Evolutionary conservation across 495 filamentous ascomycete genomes (phyloP).

Genomic region (Lasiosphaeria ovina): DNA sequence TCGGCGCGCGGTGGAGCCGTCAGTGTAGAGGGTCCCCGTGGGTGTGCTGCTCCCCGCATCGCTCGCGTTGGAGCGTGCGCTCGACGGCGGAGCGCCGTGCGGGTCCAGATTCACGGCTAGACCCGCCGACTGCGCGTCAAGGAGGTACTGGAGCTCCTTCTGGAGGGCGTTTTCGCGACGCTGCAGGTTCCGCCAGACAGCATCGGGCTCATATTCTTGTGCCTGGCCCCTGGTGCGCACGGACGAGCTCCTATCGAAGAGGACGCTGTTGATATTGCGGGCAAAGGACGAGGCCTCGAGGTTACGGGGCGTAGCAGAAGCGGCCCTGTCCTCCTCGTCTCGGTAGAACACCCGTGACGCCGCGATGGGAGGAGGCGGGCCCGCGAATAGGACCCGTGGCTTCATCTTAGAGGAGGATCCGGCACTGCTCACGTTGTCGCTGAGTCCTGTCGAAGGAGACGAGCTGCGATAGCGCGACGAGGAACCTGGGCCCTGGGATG

Average conservation of each 20-base stretch:
- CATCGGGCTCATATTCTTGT: conserved; percentile 30
- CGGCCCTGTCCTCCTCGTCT: conserved; percentile 28
- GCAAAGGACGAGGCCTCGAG: conserved; percentile 19
- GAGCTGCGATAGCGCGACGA: conserved; percentile 10
- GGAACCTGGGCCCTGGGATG: not conserved
- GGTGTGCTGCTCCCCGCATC: conserved; percentile 42
- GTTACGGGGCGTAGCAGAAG: conserved; percentile 1
- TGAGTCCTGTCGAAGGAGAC: conserved; percentile 15
- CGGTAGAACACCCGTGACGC: conserved; percentile 28
- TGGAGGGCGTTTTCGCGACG: conserved; percentile 64
- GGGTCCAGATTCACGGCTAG: conserved; percentile 43
- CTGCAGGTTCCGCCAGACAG: conserved; percentile 36
- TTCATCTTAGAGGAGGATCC: conserved; percentile 25
- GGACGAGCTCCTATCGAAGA: conserved; percentile 27
- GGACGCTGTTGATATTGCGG: conserved; percentile 31
- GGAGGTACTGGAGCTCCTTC: conserved; percentile 69
- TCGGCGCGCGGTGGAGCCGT: conserved; percentile 7
- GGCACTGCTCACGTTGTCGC: conserved; percentile 19
- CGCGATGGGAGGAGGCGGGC: conserved; percentile 36
- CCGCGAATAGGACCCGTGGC: conserved; percentile 28
- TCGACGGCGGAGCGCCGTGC: conserved; percentile 8
- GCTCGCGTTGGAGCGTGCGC: conserved; percentile 13
- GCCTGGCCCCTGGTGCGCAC: conserved; percentile 11
- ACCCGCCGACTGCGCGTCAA: conserved; percentile 83
- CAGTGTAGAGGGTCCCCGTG: conserved; percentile 22